Percentiles rank a stretch among this genome's conserved stretches.
Evolutionary conservation across 2,329 filamentous ascomycete species (phyloP).

Genomic region (Fusarium acutatum): DNA sequence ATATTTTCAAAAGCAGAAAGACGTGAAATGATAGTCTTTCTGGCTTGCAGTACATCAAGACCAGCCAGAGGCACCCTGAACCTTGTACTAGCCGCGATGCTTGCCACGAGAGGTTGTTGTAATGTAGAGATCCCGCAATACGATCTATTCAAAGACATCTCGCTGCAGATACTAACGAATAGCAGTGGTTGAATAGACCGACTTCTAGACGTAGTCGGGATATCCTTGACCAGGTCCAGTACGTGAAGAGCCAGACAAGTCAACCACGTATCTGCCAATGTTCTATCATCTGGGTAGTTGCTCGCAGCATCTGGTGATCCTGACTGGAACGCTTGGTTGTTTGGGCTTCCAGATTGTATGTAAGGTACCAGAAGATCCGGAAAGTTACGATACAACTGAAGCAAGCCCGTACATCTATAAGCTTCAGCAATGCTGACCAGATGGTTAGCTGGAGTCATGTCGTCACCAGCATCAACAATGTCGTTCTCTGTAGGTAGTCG

Average conservation of each 20-base stretch:
- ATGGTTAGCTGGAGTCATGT: conserved; percentile 37
- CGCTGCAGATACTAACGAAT: conserved; percentile 53
- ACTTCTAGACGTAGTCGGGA: conserved; percentile 55
- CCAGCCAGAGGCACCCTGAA: conserved; percentile 8
- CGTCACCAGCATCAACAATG: conserved; percentile 39
- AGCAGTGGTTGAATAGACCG: conserved; percentile 56
- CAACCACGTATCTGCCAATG: conserved; percentile 49
- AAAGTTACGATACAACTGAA: conserved; percentile 47
- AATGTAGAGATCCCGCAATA: neutral
- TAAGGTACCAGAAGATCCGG: conserved; percentile 50
- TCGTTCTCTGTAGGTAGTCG: conserved; percentile 24
- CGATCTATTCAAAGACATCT: conserved; percentile 50
- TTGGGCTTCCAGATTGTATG: conserved; percentile 4
- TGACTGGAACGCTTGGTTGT: neutral
- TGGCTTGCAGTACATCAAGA: conserved; percentile 25
- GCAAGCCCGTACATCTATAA: conserved; percentile 40
- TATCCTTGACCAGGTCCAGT: conserved; percentile 50
- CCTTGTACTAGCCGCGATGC: conserved; percentile 26
- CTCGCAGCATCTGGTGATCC: neutral
- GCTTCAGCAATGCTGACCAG: conserved; percentile 40
- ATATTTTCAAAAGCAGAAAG: conserved; percentile 34
- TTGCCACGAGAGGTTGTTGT: conserved; percentile 11
- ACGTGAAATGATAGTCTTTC: conserved; percentile 23
- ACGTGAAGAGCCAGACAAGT: conserved; percentile 56
- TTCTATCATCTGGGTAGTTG: neutral